phyloP scores from a whole-genome alignment of 2,329 filamentous ascomycete genomes.

The Fusarium sp. region DNA sequence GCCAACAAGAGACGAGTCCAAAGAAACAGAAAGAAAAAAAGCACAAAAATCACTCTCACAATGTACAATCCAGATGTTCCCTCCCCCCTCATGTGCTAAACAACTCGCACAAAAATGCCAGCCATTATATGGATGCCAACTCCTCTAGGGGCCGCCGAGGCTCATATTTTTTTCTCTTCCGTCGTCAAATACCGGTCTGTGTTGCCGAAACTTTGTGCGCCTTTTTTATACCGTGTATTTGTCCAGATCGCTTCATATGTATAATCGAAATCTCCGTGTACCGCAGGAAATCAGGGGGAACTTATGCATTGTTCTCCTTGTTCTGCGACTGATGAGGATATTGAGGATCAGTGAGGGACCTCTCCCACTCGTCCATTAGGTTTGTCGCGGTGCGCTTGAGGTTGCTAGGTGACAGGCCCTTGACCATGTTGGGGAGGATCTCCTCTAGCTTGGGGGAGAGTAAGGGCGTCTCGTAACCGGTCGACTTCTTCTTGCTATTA shows the following conservation, averaged over 20 bases:
- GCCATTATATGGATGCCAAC: conserved; percentile 24
- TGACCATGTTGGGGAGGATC: conserved; percentile 73
- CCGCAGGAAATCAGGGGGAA: conserved; percentile 13
- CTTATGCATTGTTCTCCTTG: conserved; percentile 48
- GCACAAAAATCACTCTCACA: conserved; percentile 11
- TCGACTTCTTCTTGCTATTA: conserved; percentile 47
- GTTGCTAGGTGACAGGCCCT: conserved; percentile 75
- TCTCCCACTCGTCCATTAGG: conserved; percentile 92
- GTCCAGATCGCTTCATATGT: conserved; percentile 32
- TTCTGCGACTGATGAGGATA: conserved; percentile 38
- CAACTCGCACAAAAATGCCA: conserved; percentile 18
- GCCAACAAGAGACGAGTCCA: conserved; percentile 18
- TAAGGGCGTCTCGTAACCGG: conserved; percentile 44
- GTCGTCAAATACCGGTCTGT: conserved; percentile 38
- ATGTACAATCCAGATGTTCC: conserved; percentile 28
- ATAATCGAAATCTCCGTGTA: conserved; percentile 35
- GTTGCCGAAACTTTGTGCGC: conserved; percentile 33
- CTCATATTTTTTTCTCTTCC: conserved; percentile 24
- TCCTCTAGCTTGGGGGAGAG: conserved; percentile 60
- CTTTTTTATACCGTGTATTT: conserved; percentile 24
- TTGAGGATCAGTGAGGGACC: conserved; percentile 52
- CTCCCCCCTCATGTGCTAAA: conserved; percentile 15
- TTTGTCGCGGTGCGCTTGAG: conserved; percentile 83
- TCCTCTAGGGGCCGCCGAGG: conserved; percentile 21
- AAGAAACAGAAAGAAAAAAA: conserved; percentile 17